phyloP scores from a whole-genome alignment of 306 rosid species.

The Lathyrus tuberosus region DNA sequence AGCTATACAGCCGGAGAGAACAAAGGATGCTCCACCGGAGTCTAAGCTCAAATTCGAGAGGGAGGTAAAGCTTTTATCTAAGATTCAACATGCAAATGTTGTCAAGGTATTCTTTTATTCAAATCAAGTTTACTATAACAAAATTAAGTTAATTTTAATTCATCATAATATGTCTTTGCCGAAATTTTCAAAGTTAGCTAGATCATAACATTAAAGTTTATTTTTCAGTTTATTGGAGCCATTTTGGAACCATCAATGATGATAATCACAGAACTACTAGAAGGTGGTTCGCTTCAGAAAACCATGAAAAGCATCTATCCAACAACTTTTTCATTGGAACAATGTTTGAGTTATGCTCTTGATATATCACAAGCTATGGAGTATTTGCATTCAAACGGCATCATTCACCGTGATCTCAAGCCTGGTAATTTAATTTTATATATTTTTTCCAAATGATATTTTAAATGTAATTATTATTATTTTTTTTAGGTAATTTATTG shows the following conservation, averaged over 20 bases:
- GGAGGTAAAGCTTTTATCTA: slow-evolving; percentile 58
- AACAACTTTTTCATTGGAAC: background rate
- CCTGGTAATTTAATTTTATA: slow-evolving; percentile 8
- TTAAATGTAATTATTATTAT: no score
- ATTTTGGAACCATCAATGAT: slow-evolving; percentile 27
- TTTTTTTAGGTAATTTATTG: slow-evolving; percentile 19
- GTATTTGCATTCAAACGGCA: slow-evolving; percentile 28
- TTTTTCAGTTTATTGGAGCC: slow-evolving; percentile 32
- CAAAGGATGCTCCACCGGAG: slow-evolving; percentile 39
- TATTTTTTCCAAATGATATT: no score
- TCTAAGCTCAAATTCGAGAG: slow-evolving; percentile 55
- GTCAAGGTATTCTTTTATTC: slow-evolving; percentile 47
- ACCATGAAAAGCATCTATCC: background rate
- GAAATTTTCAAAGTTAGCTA: background rate
- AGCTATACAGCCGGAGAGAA: slow-evolving; percentile 41
- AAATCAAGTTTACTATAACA: background rate
- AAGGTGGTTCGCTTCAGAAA: slow-evolving; percentile 27
- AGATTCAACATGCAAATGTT: slow-evolving; percentile 51
- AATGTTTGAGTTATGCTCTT: slow-evolving; percentile 26
- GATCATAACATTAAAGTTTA: background rate
- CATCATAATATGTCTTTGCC: background rate
- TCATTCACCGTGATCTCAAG: slow-evolving; percentile 33
- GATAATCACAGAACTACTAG: slow-evolving; percentile 18
- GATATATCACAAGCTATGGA: slow-evolving; percentile 35
- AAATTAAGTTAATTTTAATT: background rate